These are phyloP conservation scores for Telopea speciosissima DNA, from an alignment of 177 flowering plant genomes.

Conservation along the genomic window DNA sequence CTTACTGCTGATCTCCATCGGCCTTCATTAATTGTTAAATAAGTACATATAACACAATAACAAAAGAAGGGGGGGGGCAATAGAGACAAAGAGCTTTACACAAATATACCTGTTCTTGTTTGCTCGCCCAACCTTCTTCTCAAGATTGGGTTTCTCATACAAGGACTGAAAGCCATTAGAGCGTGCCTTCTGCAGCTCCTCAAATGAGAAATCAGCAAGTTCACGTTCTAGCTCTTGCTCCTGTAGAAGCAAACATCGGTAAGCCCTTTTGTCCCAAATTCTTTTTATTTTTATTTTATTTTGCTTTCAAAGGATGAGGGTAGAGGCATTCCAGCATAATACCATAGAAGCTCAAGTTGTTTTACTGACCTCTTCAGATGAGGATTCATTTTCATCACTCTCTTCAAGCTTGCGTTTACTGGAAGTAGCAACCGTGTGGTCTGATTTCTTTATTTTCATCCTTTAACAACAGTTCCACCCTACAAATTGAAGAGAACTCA, in stretches of 20 bases:
- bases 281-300: too few species aligned
- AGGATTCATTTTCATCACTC: slow-evolving; percentile 25
- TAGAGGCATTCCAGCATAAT: too few species aligned
- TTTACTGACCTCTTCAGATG: slow-evolving; percentile 37
- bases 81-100: background rate
- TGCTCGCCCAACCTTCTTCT: slow-evolving; percentile 43
- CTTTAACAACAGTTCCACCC: background rate
- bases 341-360: background rate
- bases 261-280: background rate
- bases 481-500: background rate
- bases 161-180: slow-evolving; percentile 50
- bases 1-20: slow-evolving; percentile 75
- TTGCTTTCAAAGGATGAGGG: too few species aligned
- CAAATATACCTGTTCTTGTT: slow-evolving; percentile 65
- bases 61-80: background rate
- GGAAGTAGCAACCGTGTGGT: slow-evolving; percentile 9
- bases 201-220: slow-evolving; percentile 73
- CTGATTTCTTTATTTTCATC: slow-evolving; percentile 21
- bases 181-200: slow-evolving; percentile 66
- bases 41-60: background rate
- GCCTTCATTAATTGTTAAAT: slow-evolving; percentile 41
- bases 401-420: slow-evolving; percentile 31
- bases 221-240: slow-evolving; percentile 58
- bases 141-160: slow-evolving; percentile 21
- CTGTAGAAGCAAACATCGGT: slow-evolving; percentile 11